Evolutionary conservation across 352 stramenopile genomes (phyloP).

Genomic region (Phytopythium aichiense): DNA sequence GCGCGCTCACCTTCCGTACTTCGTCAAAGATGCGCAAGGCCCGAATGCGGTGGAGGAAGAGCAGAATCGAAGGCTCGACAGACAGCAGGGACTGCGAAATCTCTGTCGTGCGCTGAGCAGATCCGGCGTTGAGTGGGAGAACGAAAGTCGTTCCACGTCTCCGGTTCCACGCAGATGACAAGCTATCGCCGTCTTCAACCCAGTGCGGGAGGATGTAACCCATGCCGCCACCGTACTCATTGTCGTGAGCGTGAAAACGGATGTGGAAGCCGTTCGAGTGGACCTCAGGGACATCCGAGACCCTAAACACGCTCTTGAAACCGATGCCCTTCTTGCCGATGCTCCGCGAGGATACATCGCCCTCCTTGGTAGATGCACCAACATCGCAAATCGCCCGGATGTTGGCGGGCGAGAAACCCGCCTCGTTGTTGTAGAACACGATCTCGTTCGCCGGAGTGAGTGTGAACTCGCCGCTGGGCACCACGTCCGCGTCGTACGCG

Average conservation of each 20-base stretch:
- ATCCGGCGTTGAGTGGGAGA: slow-evolving; percentile 60
- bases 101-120: slow-evolving; percentile 31
- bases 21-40: slow-evolving; percentile 55
- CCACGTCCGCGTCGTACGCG: slow-evolving; percentile 32
- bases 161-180: slow-evolving; percentile 26
- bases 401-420: slow-evolving; percentile 68
- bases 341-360: slow-evolving; percentile 29
- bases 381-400: slow-evolving; percentile 86
- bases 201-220: slow-evolving; percentile 82
- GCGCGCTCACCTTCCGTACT: slow-evolving; percentile 20
- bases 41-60: slow-evolving; percentile 73
- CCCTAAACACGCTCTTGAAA: slow-evolving; percentile 91
- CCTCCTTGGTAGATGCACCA: slow-evolving; percentile 75
- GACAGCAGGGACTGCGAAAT: slow-evolving; percentile 63
- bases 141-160: slow-evolving; percentile 65
- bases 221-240: slow-evolving; percentile 38
- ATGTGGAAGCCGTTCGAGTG: slow-evolving; percentile 89
- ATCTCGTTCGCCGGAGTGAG: slow-evolving; percentile 46
- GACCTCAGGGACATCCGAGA: slow-evolving; percentile 76
- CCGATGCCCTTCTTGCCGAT: slow-evolving; percentile 91
- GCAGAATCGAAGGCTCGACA: slow-evolving; percentile 73
- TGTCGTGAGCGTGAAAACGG: slow-evolving; percentile 63
- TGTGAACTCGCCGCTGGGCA: slow-evolving; percentile 57
- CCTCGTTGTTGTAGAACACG: slow-evolving; percentile 85
- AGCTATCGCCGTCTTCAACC: slow-evolving; percentile 32